A percentile compares a stretch with the other conserved stretches of the same genome.
phyloP scores from a whole-genome alignment of 2,329 filamentous ascomycete genomes.

The Verticillium nubilum region DNA sequence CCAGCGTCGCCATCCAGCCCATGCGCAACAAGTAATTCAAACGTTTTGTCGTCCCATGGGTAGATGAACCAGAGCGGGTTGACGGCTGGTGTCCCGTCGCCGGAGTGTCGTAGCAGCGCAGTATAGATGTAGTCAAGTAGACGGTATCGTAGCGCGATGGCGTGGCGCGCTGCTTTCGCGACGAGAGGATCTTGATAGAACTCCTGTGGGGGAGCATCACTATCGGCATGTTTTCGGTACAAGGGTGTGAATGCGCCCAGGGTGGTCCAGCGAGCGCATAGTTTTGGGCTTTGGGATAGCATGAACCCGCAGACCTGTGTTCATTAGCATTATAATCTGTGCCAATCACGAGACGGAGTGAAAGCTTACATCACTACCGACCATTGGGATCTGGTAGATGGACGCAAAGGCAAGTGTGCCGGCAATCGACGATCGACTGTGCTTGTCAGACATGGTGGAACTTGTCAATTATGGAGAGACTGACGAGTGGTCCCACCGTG shows the following conservation, averaged over 20 bases:
- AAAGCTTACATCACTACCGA: slow-evolving; percentile 49
- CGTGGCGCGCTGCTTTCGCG: slow-evolving; percentile 57
- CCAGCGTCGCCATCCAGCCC: slow-evolving; percentile 55
- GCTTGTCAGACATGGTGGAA: slow-evolving; percentile 1
- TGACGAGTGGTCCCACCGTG: slow-evolving; percentile 48
- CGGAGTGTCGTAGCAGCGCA: slow-evolving; percentile 54
- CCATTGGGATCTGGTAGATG: slow-evolving; percentile 65
- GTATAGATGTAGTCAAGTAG: slow-evolving; percentile 84
- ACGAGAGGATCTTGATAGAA: slow-evolving; percentile 66
- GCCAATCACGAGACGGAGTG: background rate
- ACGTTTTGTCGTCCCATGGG: slow-evolving; percentile 55
- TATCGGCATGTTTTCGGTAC: slow-evolving; percentile 63
- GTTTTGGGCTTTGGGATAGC: slow-evolving; percentile 53
- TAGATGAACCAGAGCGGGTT: slow-evolving; percentile 71
- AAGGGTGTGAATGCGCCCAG: slow-evolving; percentile 68
- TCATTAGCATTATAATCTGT: background rate
- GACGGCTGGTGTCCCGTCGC: slow-evolving; percentile 58
- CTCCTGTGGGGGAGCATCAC: slow-evolving; percentile 46
- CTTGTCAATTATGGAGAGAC: too few relatives aligned
- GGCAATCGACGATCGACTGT: background rate
- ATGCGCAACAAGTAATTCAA: slow-evolving; percentile 66
- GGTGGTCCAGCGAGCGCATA: slow-evolving; percentile 65
- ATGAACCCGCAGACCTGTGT: slow-evolving; percentile 65
- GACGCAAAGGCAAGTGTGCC: slow-evolving; percentile 25
- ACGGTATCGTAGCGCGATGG: slow-evolving; percentile 67